Percentiles rank a stretch among this genome's conserved stretches.
Evolutionary conservation across 140 eudicot genomes (phyloP).

Genomic region (Stevia rebaudiana): DNA sequence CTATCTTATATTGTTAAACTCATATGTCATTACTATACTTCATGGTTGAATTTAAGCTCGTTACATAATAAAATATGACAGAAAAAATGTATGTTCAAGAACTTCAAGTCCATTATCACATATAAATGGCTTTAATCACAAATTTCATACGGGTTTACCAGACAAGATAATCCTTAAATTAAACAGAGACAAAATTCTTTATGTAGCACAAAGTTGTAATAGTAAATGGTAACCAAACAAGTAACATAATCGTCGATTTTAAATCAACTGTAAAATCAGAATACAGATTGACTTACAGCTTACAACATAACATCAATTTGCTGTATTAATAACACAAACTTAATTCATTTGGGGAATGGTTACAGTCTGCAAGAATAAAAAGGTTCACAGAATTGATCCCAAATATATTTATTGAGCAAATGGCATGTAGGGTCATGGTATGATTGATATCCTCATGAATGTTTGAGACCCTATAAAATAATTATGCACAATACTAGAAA

Average conservation of each 20-base stretch:
- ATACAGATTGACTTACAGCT: background rate
- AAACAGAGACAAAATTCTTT: background rate
- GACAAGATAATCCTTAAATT: background rate
- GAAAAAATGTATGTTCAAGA: background rate
- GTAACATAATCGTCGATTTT: background rate
- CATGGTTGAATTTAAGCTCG: background rate
- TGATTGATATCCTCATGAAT: conserved; percentile 4
- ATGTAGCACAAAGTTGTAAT: background rate
- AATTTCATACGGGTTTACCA: background rate
- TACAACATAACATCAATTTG: background rate
- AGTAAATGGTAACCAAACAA: background rate
- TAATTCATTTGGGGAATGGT: conserved; percentile 5
- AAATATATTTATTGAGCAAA: conserved; percentile 6
- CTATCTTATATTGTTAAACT: background rate
- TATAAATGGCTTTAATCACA: background rate
- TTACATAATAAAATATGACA: background rate
- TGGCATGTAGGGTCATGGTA: conserved; percentile 19
- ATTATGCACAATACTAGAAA: conserved; percentile 19
- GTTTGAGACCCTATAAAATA: conserved; percentile 7
- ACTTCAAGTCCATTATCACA: background rate
- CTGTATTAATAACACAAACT: conserved; percentile 3
- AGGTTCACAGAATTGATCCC: background rate
- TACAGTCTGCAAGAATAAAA: conserved; percentile 9
- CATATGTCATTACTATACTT: background rate
- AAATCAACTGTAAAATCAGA: background rate